phyloP scores from a whole-genome alignment of 148 eudicot genomes.

The Rhododendron kiyosumense region DNA sequence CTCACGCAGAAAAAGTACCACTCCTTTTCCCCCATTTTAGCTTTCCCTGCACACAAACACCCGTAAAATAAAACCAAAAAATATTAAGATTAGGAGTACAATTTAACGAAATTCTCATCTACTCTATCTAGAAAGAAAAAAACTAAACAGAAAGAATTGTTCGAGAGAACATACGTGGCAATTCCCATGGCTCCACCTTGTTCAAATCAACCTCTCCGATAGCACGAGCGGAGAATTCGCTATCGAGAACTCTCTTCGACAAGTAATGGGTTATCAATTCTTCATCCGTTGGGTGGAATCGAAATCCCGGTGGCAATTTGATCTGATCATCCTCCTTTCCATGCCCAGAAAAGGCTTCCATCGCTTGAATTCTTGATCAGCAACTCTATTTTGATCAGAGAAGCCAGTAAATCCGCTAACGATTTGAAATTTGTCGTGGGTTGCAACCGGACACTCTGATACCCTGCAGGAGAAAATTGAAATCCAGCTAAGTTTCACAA shows the following conservation, averaged over 20 bases:
- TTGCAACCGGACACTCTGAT: not conserved
- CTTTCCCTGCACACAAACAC: constrained; percentile 31
- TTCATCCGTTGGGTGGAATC: constrained; percentile 91
- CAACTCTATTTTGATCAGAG: not conserved
- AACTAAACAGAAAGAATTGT: not conserved
- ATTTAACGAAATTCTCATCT: not conserved
- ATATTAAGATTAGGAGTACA: too few relatives aligned
- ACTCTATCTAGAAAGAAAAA: not conserved
- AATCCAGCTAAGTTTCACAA: not conserved
- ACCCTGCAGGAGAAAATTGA: not conserved
- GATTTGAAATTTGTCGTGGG: not conserved
- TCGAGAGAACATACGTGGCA: constrained; percentile 55
- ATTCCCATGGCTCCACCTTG: constrained; percentile 94
- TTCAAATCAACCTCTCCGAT: constrained; percentile 84
- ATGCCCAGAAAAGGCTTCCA: constrained; percentile 26
- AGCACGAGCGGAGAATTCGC: constrained; percentile 39
- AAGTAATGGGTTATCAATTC: constrained; percentile 79
- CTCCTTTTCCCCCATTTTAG: constrained; percentile 83
- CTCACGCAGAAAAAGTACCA: constrained; percentile 88
- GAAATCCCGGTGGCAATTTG: constrained; percentile 83
- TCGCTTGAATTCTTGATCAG: constrained; percentile 5
- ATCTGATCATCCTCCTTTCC: constrained; percentile 40
- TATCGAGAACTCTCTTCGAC: constrained; percentile 40
- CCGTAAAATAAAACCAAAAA: not conserved
- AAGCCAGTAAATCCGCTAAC: not conserved